Percentiles rank a stretch among this genome's conserved stretches.
These are phyloP conservation scores for Stipa capillata DNA, from an alignment of 176 grass and related monocot genomes.

Conservation along the genomic window DNA sequence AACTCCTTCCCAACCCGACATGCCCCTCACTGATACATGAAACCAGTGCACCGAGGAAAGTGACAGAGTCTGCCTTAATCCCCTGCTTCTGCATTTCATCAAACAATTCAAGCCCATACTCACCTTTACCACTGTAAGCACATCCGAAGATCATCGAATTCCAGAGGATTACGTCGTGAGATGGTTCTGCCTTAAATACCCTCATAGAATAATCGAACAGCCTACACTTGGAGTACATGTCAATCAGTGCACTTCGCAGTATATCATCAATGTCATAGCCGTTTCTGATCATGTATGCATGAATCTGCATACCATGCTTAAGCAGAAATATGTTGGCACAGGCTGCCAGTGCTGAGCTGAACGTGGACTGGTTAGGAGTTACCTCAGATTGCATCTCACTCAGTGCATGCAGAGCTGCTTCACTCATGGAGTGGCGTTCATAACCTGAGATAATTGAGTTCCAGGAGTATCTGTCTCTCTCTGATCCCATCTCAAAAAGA, in stretches of 20 bases:
- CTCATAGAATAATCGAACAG: conserved; percentile 63
- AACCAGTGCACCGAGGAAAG: conserved; percentile 63
- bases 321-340: conserved; percentile 88
- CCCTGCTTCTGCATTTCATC: conserved; percentile 60
- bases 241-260: conserved; percentile 67
- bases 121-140: conserved; percentile 68
- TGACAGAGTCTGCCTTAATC: conserved; percentile 54
- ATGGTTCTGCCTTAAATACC: conserved; percentile 48
- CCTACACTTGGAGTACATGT: conserved; percentile 94
- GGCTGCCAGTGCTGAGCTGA: conserved; percentile 70
- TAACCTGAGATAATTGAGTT: conserved; percentile 85
- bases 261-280: conserved; percentile 63
- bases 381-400: conserved; percentile 54
- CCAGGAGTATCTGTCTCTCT: conserved; percentile 67
- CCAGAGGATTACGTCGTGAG: conserved; percentile 62
- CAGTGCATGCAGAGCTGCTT: conserved; percentile 65
- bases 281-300: conserved; percentile 74
- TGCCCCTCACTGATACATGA: conserved; percentile 79
- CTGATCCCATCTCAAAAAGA: conserved; percentile 36
- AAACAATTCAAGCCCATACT: conserved; percentile 71
- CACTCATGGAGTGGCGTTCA: conserved; percentile 56
- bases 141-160: conserved; percentile 85
- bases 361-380: conserved; percentile 56
- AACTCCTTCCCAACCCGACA: conserved; percentile 58
- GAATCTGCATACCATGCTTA: conserved; percentile 76